Base-by-base conservation (phyloP, 257 asterid species). In the Oldenlandia corymbosa region DNA sequence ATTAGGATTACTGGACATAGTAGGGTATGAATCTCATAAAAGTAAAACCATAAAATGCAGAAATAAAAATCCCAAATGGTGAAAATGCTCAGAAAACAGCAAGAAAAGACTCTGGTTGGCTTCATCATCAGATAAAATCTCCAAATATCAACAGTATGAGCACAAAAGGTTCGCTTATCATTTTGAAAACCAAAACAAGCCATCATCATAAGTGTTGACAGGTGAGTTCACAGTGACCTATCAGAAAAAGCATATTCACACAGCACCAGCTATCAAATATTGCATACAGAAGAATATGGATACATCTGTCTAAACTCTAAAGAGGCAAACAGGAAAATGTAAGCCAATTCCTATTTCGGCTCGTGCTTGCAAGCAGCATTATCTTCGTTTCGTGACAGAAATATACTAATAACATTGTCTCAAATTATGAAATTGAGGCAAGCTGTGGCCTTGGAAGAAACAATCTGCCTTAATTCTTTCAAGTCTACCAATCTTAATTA, bases 1-100 rank as follows among this genome's bases (percentile, higher is more conserved):
- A 51, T 59, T 37, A 49, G 61, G 49, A 24, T 62, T 45, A 30
- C 43, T 45, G 54, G 20, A 45, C 11, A 16, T 62, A 62, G 26
- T 31, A 43, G 43, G 28, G 8, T 17, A 60, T 11, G 20, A 39
- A 12, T 61, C n/a, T 3, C 42, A 27, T 43, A 14, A 31, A 23
- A 20, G 36, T n/a, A 45, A 45, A 30, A 34, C 23, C 57, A 62
- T 7, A 62, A 2, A 2, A 20, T 18, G 43, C n/a, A 56, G 27
- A n/a, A 56, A 56, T 8, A 16, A 61, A 61, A 3, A 13, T 5
- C 16, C n/a, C 39, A 37, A 14, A 37, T 5, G 21, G 26, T 61
- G 52, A 61, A 42, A 27, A 26, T 55, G 37, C 43, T 5, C 42
- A 61, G n/a, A 27, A 45, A 8, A 10, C 16, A 43, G 52, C 28